Evolutionary conservation across 176 grass and related monocot species (phyloP).

Genomic region (Tillandsia leiboldiana): DNA sequence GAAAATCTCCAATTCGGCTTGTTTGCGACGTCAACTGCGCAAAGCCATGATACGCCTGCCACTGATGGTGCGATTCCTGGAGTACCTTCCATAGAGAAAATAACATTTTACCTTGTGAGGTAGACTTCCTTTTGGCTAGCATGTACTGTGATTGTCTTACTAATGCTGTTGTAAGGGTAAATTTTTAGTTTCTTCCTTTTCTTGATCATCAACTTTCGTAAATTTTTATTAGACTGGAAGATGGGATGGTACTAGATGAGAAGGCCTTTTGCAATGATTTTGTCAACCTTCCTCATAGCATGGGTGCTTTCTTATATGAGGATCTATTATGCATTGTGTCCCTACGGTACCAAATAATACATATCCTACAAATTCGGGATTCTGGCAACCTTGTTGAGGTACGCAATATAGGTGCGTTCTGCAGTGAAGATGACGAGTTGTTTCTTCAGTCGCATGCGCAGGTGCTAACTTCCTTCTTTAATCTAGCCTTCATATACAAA

Average conservation of each 20-base stretch:
- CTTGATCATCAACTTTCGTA: constrained; percentile 22
- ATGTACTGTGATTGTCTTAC: neutral
- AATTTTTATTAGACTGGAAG: constrained; percentile 63
- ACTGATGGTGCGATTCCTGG: constrained; percentile 63
- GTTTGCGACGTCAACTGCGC: constrained; percentile 83
- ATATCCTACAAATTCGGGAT: constrained; percentile 86
- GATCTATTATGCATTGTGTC: constrained; percentile 91
- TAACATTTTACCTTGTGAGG: constrained; percentile 97
- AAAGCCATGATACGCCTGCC: constrained; percentile 40
- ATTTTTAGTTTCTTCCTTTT: constrained; percentile 16
- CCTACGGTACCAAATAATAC: constrained; percentile 85
- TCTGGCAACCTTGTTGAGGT: constrained; percentile 88
- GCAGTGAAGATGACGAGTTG: constrained; percentile 77
- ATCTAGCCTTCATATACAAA: neutral
- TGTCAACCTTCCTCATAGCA: constrained; percentile 82
- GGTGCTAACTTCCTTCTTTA: constrained; percentile 23
- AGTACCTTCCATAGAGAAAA: constrained; percentile 86
- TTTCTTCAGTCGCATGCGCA: constrained; percentile 90
- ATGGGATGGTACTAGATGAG: constrained; percentile 69
- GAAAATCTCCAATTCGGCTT: constrained; percentile 54
- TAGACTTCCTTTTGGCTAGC: constrained; percentile 24
- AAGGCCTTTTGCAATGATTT: constrained; percentile 90
- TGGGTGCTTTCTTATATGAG: constrained; percentile 87
- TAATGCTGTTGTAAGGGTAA: neutral
- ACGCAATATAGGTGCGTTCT: constrained; percentile 78